These are phyloP conservation scores for Cyberlindnera maritima DNA, from an alignment of 805 yeast species.

Conservation along the genomic window DNA sequence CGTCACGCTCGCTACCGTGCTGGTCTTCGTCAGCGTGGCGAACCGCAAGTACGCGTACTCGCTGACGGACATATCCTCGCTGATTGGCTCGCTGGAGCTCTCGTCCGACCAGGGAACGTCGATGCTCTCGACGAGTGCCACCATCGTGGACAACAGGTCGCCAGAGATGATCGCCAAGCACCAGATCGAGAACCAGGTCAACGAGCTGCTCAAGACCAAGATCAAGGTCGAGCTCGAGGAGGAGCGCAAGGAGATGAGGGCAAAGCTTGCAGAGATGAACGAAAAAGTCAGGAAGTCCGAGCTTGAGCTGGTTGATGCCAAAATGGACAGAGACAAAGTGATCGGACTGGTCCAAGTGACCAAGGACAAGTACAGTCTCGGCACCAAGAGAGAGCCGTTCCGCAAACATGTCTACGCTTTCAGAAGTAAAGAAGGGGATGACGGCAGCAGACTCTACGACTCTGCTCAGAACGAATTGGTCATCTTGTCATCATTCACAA, in stretches of 20 bases:
- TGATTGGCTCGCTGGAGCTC: conserved; percentile 14
- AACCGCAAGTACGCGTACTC: conserved; percentile 9
- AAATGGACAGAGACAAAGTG: neutral
- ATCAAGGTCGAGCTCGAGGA: conserved; percentile 13
- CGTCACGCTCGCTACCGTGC: conserved; percentile 3
- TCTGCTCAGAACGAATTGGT: conserved; percentile 15
- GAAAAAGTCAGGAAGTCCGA: conserved; percentile 2
- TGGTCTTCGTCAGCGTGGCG: conserved; percentile 3
- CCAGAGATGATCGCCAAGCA: conserved; percentile 19
- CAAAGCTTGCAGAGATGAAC: conserved; percentile 1
- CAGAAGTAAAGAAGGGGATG: conserved; percentile 1
- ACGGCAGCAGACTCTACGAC: conserved; percentile 11
- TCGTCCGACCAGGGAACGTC: neutral
- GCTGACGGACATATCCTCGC: conserved; percentile 7
- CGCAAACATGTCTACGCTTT: conserved; percentile 11
- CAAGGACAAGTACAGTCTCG: neutral
- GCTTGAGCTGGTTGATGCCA: neutral
- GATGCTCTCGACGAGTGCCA: conserved; percentile 4
- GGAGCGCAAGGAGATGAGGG: conserved; percentile 13
- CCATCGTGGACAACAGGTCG: conserved; percentile 13
- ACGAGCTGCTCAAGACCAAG: conserved; percentile 20
- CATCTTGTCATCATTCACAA: conserved; percentile 15
- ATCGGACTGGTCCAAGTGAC: conserved; percentile 4
- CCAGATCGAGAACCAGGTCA: conserved; percentile 18
- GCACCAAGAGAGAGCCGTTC: neutral